Percentiles rank a stretch among this genome's conserved stretches.
Evolutionary conservation across 257 asterid genomes (phyloP).

Genomic region (Fraxinus cuspidata): DNA sequence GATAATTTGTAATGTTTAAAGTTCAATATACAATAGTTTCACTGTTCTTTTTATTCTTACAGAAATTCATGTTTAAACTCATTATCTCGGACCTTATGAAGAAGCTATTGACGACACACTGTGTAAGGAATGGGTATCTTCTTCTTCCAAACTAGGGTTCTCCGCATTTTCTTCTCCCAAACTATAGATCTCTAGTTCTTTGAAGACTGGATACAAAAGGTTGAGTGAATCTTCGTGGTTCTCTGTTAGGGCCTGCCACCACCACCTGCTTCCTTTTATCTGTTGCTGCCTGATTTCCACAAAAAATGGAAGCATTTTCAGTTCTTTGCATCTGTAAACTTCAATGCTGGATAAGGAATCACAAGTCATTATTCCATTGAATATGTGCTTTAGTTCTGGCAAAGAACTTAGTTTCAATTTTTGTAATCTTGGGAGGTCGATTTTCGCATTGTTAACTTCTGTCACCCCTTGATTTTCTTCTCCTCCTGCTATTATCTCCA

Average conservation of each 20-base stretch:
- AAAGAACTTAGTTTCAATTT: slow-evolving; percentile 25
- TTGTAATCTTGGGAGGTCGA: slow-evolving; percentile 25
- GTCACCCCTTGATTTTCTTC: not conserved
- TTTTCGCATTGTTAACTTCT: slow-evolving; percentile 3
- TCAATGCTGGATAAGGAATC: slow-evolving; percentile 29
- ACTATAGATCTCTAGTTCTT: slow-evolving; percentile 4
- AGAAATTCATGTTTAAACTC: not conserved
- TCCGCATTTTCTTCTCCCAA: not conserved
- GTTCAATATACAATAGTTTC: not conserved
- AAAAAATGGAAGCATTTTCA: slow-evolving; percentile 24
- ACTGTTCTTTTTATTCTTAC: not conserved
- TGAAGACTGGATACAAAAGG: slow-evolving; percentile 15
- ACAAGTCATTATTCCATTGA: slow-evolving; percentile 28
- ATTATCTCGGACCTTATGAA: not conserved
- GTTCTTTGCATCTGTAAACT: slow-evolving; percentile 21
- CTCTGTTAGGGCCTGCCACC: slow-evolving; percentile 18
- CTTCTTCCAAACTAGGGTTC: not conserved
- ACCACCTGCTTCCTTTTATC: slow-evolving; percentile 30
- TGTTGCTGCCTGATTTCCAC: slow-evolving; percentile 24
- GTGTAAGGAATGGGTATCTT: not conserved
- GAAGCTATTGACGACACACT: not conserved
- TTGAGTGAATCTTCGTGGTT: slow-evolving; percentile 3
- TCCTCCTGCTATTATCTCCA: slow-evolving; percentile 17
- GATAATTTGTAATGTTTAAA: not conserved
- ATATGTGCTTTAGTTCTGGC: slow-evolving; percentile 27